Evolutionary conservation across 2,329 filamentous ascomycete species (phyloP).

Genomic region (Microsporum ferrugineum): DNA sequence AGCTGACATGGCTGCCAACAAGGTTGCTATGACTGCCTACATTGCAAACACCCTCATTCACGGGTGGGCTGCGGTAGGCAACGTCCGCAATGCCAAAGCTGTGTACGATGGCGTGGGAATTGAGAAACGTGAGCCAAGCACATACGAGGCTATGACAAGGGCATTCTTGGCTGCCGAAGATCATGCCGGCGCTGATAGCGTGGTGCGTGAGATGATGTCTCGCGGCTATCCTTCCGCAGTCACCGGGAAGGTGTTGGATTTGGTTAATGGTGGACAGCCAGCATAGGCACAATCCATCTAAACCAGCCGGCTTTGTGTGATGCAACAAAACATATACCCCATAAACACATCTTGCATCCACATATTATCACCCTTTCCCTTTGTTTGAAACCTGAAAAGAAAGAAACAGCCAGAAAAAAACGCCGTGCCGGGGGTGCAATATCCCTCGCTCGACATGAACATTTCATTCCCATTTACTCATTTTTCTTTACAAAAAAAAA

Average conservation of each 20-base stretch:
- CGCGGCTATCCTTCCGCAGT: constrained; percentile 87
- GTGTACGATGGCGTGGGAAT: constrained; percentile 71
- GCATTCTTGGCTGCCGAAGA: constrained; percentile 80
- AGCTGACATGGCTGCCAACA: constrained; percentile 58
- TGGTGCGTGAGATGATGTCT: constrained; percentile 82
- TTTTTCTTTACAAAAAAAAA: neutral
- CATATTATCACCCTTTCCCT: neutral
- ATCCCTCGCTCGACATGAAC: neutral
- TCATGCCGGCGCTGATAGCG: constrained; percentile 59
- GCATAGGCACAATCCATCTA: neutral
- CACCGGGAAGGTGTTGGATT: constrained; percentile 82
- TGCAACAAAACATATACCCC: neutral
- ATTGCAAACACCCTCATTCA: constrained; percentile 98
- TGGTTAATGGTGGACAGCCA: constrained; percentile 48
- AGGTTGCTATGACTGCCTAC: constrained; percentile 84
- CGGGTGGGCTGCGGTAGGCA: constrained; percentile 78
- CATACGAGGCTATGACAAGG: constrained; percentile 96
- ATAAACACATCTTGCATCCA: neutral
- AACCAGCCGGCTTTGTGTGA: neutral
- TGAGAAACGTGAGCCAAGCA: constrained; percentile 82
- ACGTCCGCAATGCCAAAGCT: constrained; percentile 64
- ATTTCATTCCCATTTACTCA: neutral
- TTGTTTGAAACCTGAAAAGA: neutral
- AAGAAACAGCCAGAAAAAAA: neutral
- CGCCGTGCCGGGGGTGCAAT: neutral